Conservation (phyloP, 371 early-diverging fungal genomes). For the Mortierella sp. region DNA sequence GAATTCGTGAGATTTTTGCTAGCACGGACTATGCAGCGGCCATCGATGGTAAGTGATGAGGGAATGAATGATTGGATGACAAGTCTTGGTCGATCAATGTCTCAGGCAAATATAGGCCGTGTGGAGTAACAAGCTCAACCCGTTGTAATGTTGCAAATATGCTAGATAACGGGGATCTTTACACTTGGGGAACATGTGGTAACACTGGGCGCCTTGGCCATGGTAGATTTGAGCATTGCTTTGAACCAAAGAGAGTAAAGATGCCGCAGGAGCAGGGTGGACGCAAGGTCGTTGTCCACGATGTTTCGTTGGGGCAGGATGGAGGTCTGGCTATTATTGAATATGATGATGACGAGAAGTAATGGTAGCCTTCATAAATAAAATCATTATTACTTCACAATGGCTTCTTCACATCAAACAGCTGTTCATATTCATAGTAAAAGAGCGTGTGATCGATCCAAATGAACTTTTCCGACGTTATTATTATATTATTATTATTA, state of each 20-base stretch:
- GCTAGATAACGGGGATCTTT: slow-evolving; percentile 64
- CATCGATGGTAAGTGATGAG: slow-evolving; percentile 60
- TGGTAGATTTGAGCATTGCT: slow-evolving; percentile 61
- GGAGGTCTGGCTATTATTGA: slow-evolving; percentile 16
- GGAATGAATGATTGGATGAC: background rate
- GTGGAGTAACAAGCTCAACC: background rate
- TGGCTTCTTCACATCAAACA: background rate
- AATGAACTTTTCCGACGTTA: background rate
- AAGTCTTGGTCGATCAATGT: background rate
- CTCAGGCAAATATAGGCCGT: background rate
- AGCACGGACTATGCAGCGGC: slow-evolving; percentile 75
- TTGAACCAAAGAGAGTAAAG: slow-evolving; percentile 59
- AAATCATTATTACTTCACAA: background rate
- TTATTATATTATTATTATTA: background rate
- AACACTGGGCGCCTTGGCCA: slow-evolving; percentile 65
- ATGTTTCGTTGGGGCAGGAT: slow-evolving; percentile 62
- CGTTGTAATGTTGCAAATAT: background rate
- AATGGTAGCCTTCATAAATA: background rate
- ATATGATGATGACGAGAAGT: slow-evolving; percentile 10
- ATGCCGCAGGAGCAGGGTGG: slow-evolving; percentile 44
- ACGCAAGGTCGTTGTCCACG: slow-evolving; percentile 49
- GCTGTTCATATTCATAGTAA: background rate
- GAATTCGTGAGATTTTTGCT: slow-evolving; percentile 62
- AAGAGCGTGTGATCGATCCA: background rate
- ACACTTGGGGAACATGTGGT: slow-evolving; percentile 73